phyloP scores from a whole-genome alignment of 257 asterid genomes.

The Solanum etuberosum region DNA sequence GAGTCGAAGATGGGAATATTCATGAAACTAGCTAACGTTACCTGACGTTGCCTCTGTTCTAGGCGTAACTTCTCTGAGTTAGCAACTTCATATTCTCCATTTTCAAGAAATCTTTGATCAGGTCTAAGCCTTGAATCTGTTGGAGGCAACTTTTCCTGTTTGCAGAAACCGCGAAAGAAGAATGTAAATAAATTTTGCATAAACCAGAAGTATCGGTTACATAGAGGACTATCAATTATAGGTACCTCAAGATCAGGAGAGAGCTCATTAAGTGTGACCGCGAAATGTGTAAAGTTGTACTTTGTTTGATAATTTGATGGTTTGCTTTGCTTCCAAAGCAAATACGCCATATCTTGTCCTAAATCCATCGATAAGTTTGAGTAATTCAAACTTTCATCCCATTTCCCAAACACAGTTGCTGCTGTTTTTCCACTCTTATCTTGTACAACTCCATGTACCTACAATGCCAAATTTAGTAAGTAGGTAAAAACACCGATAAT shows the following conservation, averaged over 20 bases:
- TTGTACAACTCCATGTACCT: conserved; percentile 14
- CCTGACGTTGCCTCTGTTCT: conserved; percentile 19
- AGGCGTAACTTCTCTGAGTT: conserved; percentile 11
- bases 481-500: not conserved
- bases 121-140: conserved; percentile 23
- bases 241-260: conserved; percentile 5
- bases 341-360: not conserved
- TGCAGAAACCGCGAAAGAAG: not conserved
- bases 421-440: not conserved
- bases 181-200: not conserved
- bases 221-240: not conserved
- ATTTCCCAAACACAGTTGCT: conserved; percentile 14
- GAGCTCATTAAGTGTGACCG: conserved; percentile 8
- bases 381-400: conserved; percentile 14
- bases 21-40: not conserved
- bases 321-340: conserved; percentile 1
- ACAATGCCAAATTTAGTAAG: not conserved
- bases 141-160: conserved; percentile 17
- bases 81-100: conserved; percentile 12
- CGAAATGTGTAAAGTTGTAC: conserved; percentile 3
- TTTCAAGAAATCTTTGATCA: conserved; percentile 17
- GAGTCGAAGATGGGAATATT: not conserved
- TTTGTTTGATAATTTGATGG: not conserved
- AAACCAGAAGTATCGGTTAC: not conserved
- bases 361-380: not conserved